Evolutionary conservation across 768 basidiomycete genomes (phyloP).

Genomic region (Strobilomyces echinocephalus): DNA sequence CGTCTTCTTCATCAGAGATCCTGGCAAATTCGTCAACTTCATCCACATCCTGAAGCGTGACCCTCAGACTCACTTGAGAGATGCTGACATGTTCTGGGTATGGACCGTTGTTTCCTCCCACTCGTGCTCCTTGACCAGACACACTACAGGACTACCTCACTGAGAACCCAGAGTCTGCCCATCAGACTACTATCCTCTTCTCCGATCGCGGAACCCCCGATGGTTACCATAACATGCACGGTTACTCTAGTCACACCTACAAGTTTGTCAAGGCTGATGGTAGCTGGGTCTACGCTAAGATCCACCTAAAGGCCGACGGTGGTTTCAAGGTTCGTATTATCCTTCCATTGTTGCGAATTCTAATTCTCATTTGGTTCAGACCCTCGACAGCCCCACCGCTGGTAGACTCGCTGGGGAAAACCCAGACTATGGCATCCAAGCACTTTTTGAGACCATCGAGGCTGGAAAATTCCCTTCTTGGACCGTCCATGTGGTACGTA

Average conservation of each 20-base stretch:
- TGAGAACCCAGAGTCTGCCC: slow-evolving; percentile 85
- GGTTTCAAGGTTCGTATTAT: slow-evolving; percentile 65
- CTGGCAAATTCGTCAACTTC: slow-evolving; percentile 88
- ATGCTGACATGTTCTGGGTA: slow-evolving; percentile 83
- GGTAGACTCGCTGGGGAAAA: slow-evolving; percentile 63
- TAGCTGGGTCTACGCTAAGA: slow-evolving; percentile 80
- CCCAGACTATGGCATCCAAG: slow-evolving; percentile 80
- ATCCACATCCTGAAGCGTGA: slow-evolving; percentile 92
- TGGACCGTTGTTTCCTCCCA: not conserved
- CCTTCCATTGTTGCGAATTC: not conserved
- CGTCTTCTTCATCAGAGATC: slow-evolving; percentile 85
- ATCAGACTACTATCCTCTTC: slow-evolving; percentile 86
- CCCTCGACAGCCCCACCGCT: slow-evolving; percentile 65
- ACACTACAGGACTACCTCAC: slow-evolving; percentile 73
- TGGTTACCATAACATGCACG: slow-evolving; percentile 84
- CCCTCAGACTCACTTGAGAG: slow-evolving; percentile 89
- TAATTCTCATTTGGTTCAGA: slow-evolving; percentile 37
- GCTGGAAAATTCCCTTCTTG: slow-evolving; percentile 76
- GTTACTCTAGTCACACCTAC: slow-evolving; percentile 91
- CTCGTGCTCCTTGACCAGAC: not conserved
- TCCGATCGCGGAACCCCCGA: slow-evolving; percentile 94
- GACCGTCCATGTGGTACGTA: slow-evolving; percentile 78
- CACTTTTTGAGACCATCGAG: slow-evolving; percentile 80
- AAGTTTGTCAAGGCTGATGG: slow-evolving; percentile 85
- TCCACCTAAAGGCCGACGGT: slow-evolving; percentile 72